phyloP scores from a whole-genome alignment of 345 rosid species.

The Syzygium oleosum region DNA sequence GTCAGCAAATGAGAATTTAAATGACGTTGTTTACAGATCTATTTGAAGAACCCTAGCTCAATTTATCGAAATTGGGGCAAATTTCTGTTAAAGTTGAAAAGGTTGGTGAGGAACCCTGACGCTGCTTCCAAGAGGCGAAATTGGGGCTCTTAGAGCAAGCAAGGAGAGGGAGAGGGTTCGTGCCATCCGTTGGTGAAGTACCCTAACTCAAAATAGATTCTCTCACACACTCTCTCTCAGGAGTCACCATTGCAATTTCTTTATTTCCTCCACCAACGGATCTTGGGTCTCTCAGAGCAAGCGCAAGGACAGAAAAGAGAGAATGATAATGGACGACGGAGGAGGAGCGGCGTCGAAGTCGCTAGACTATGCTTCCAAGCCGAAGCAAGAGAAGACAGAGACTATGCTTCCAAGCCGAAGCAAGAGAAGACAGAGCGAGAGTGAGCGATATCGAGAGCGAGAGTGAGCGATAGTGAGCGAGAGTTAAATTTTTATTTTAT shows the following conservation, averaged over 20 bases:
- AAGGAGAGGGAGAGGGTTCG: neutral
- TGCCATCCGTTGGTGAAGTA: neutral
- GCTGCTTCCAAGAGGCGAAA: neutral
- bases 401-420: neutral
- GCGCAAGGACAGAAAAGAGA: neutral
- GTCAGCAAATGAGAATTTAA: neutral
- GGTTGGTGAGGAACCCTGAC: neutral
- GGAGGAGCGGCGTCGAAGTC: neutral
- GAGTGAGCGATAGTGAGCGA: too few relatives aligned
- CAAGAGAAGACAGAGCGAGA: too few relatives aligned
- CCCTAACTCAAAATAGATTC: neutral
- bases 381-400: neutral
- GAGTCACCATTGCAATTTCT: neutral
- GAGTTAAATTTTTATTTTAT: neutral
- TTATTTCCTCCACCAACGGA: neutral
- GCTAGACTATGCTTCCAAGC: neutral
- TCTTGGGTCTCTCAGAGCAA: neutral
- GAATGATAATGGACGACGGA: neutral
- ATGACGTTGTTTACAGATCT: neutral
- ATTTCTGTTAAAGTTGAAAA: neutral
- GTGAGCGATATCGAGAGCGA: too few relatives aligned
- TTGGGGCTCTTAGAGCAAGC: neutral
- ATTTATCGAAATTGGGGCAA: neutral
- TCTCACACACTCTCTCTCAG: neutral
- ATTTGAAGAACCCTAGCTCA: neutral